Conservation (phyloP, 2,329 filamentous ascomycete genomes). For the Ceratocystis eucalypticola region DNA sequence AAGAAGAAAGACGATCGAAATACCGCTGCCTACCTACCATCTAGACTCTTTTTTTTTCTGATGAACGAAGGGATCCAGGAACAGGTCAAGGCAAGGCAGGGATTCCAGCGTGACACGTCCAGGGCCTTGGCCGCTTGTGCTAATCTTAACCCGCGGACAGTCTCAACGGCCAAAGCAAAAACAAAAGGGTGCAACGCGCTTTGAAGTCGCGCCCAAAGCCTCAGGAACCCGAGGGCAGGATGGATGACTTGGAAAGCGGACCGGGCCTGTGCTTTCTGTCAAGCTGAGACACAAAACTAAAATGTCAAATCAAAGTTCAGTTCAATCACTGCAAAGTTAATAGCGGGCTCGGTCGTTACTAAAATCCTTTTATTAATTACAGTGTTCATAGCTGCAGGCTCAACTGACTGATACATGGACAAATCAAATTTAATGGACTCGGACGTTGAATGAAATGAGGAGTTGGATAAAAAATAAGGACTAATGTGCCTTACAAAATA, state of each 20-base stretch:
- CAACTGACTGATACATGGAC: background rate
- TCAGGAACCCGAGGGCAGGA: background rate
- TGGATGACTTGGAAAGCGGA: background rate
- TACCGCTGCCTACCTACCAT: too few relatives aligned
- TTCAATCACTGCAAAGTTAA: background rate
- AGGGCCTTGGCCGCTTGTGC: background rate
- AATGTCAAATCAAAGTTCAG: background rate
- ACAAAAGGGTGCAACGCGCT: background rate
- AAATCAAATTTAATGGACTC: background rate
- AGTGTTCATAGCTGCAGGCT: background rate
- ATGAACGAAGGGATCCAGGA: background rate
- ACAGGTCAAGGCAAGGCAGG: background rate
- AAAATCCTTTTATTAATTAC: background rate
- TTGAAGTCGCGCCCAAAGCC: background rate
- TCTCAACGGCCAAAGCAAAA: background rate
- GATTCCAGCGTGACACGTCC: background rate
- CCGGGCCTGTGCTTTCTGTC: conserved; percentile 5
- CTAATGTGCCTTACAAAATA: background rate
- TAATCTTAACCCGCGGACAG: background rate
- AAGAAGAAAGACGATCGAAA: too few relatives aligned
- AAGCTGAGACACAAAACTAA: background rate
- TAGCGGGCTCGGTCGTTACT: background rate
- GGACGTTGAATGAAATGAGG: background rate
- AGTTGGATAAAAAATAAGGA: background rate
- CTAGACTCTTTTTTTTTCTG: background rate